Evolutionary conservation across 805 yeast genomes (phyloP), one percentile per base, ranked within the genome.

Genomic region (Metschnikowia cerradonensis): DNA sequence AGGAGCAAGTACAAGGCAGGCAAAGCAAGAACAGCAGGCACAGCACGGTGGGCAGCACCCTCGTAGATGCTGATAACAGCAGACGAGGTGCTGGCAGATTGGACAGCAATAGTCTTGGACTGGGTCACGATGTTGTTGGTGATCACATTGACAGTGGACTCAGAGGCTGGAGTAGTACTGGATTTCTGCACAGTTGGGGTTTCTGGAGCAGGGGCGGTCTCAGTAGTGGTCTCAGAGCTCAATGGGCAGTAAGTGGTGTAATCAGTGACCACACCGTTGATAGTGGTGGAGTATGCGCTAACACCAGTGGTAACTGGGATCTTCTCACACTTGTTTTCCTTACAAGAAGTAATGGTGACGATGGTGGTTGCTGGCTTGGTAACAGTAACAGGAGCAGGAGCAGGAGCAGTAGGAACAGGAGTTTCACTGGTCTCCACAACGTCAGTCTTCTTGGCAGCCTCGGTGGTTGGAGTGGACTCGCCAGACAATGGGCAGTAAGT

Each of bases 281-380:
- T 39, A 17, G 58, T 56, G 39, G 51, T 34, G 38, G 55, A 52
- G 45, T 38, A 45, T 31, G 33, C 50, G 8, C 53, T 48, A 17
- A 52, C 45, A 13, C 61, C 61, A 6, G 61, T 58, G n/a, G 61
- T 56, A 23, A 50, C 52, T 6, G 59, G 52, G 15, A 63, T 55
- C 15, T 58, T 61, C 15, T 52, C 38, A 55, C 72, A 67, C 52
- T 57, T 57, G 60, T 64, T 48, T 48, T 70, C 68, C 23, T 66
- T 50, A 58, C 77, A 72, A n/a, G 72, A 65, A 49, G 76, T 71
- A 57, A 71, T 62, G 50, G 77, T 72, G 41, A 67, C 68, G 38
- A 64, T 62, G 13, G 59, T 49, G 38, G 57, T 50, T 19, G 39
- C 15, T 10, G 26, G 19, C 10, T 42, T 42, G 41, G 42, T 23